Evolutionary conservation across 1,284 basidiomycete genomes (phyloP), one percentile per base, ranked within the genome.

Genomic region (Termitomyces sp.): DNA sequence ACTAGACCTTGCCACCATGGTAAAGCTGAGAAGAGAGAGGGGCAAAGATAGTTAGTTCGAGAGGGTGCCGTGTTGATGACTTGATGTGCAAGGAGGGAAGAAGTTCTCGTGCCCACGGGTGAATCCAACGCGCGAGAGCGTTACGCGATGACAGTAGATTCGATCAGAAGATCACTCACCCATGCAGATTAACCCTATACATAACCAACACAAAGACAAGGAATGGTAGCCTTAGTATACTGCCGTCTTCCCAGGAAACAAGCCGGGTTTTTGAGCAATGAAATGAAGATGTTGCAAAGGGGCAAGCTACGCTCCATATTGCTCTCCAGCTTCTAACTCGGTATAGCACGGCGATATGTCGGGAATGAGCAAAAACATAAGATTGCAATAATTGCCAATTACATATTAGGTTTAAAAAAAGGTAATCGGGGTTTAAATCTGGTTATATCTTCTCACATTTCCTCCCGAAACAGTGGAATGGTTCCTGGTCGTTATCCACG

Each of bases 1-100:
- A 70, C 72, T 73, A 58, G 73, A 59, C 64, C 76, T 77, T 64
- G 72, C 74, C 68, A 83, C 82, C 82, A 84, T 85, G 59, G 54
- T 59, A 61, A 48, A 45, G 50, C 56, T 57, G 57, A 54, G 57
- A 57, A 58, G 61, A 62, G 63, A 55, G 56, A 61, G 56, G 52
- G 55, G 60, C 51, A 39, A 56, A 54, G 56, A 50, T 33, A 34
- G 48, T 42, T 57, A 59, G 61, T 59, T 36, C 24, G 24, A 24
- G 13, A 33, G 52, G 45, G 55, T 26, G 54, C 54, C 50, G 24
- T 24, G 24, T 24, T 24, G 24, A 24, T 67, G 69, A 69, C 64
- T 64, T 66, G 61, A 61, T 58, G 64, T 62, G 60, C 54, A 62
- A 62, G 65, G 67, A 67, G 63, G 67, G 66, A 61, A 33, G 62